Evolutionary conservation across 225 moss, liverwort and hornwort genomes (phyloP).

Genomic region (Physcomitrium patens): DNA sequence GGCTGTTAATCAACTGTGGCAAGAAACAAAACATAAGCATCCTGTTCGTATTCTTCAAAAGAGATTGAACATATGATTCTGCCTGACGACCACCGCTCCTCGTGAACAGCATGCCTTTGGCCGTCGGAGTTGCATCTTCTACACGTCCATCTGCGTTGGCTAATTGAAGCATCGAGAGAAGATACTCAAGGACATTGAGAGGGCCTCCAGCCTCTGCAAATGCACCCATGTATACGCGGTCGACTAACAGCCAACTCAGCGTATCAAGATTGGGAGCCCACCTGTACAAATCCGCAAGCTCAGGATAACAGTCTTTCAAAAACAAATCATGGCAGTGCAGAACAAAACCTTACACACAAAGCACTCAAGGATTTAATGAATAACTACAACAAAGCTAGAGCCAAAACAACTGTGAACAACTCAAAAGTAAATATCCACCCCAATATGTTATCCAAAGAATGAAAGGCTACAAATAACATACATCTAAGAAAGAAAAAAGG

Average conservation of each 20-base stretch:
- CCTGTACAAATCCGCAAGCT: slow-evolving; percentile 28
- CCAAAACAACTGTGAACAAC: not conserved
- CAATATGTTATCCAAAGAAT: not conserved
- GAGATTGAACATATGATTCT: slow-evolving; percentile 73
- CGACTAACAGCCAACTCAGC: slow-evolving; percentile 74
- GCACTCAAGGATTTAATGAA: not conserved
- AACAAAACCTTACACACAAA: not conserved
- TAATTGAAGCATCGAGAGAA: slow-evolving; percentile 80
- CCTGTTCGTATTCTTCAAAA: slow-evolving; percentile 74
- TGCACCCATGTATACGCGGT: slow-evolving; percentile 83
- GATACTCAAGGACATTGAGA: slow-evolving; percentile 76
- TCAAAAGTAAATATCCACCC: not conserved
- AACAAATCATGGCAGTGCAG: not conserved
- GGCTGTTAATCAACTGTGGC: slow-evolving; percentile 34
- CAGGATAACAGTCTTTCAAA: slow-evolving; percentile 17
- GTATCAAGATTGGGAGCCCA: slow-evolving; percentile 79
- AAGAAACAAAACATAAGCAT: slow-evolving; percentile 82
- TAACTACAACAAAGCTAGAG: not conserved
- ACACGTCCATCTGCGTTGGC: slow-evolving; percentile 76
- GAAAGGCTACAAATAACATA: slow-evolving; percentile 14
- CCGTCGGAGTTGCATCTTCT: slow-evolving; percentile 67
- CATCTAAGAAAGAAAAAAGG: not conserved
- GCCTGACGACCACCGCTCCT: slow-evolving; percentile 69
- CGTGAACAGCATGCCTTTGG: slow-evolving; percentile 69
- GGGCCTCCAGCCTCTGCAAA: slow-evolving; percentile 65